Evolutionary conservation across 1,284 basidiomycete genomes (phyloP), one percentile per base, ranked within the genome.

Genomic region (Porodaedalea pini): DNA sequence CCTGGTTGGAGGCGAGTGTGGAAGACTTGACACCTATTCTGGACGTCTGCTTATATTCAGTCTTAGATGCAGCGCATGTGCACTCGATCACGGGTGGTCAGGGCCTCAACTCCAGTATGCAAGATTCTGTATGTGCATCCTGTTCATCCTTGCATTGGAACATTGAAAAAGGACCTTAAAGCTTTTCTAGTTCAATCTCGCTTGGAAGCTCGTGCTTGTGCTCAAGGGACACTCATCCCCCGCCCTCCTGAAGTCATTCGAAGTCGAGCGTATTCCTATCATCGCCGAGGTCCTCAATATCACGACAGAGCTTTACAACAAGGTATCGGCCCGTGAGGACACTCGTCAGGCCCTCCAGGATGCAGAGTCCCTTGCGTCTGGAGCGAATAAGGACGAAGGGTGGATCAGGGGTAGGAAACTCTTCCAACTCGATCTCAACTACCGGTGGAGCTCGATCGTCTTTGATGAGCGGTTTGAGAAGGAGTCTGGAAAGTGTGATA

Each of bases 81-180:
- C 78, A 78, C 57, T 76, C 72, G 44, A 75, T 75, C 21, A 70
- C 72, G 0, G 78, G 78, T 19, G 75, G 76, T 13, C 76, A 78
- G 57, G 77, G 75, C 8, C 61, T 76, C 29, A 78, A 78, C 50
- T 65, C n/a, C n/a, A n/a, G n/a, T n/a, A n/a, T n/a, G n/a, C n/a
- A n/a, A n/a, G n/a, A n/a, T n/a, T n/a, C n/a, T 2, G 74, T 75
- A 44, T 27, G 71, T 53, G 27, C 7, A n/a, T n/a, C n/a, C n/a
- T n/a, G n/a, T n/a, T n/a, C n/a, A 60, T 10, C 32, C 57, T 11
- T 29, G 54, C 10, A 13, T n/a, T n/a, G 41, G 3, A 37, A 54
- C n/a, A 21, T 62, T 43, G 41, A 31, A 23, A 25, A 47, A n/a
- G n/a, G n/a, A n/a, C n/a, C n/a, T n/a, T n/a, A n/a, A n/a, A n/a